phyloP scores from a whole-genome alignment of 306 rosid species.

The Adenanthera pavonina region DNA sequence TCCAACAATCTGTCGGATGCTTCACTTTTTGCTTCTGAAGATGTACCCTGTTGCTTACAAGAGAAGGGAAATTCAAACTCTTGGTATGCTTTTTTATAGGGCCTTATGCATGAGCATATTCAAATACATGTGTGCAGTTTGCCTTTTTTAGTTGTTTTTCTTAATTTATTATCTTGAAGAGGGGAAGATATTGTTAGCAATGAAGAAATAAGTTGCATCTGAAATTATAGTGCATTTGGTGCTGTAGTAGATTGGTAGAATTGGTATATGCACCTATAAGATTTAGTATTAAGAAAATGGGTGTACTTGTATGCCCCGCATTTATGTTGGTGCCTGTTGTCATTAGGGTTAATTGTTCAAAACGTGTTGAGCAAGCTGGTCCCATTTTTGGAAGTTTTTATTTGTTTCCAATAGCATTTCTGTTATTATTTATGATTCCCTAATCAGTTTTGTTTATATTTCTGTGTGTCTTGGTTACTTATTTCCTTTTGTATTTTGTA shows the following conservation, averaged over 20 bases:
- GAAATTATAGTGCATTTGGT: background rate
- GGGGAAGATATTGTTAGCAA: background rate
- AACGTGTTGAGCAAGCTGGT: background rate
- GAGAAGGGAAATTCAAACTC: constrained; percentile 62
- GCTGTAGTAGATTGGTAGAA: background rate
- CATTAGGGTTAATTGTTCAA: background rate
- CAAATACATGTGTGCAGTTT: constrained; percentile 13
- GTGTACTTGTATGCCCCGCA: background rate
- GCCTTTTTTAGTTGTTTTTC: background rate
- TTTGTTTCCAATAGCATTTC: no score
- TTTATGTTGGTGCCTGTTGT: background rate
- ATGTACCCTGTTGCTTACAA: constrained; percentile 66
- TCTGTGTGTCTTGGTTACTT: no score
- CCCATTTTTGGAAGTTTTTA: no score
- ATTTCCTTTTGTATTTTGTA: no score
- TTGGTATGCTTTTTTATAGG: constrained; percentile 51
- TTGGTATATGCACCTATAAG: background rate
- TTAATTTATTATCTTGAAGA: background rate
- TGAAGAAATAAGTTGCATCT: background rate
- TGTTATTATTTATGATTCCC: no score
- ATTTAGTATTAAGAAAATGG: background rate
- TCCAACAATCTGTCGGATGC: constrained; percentile 74
- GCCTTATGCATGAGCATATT: constrained; percentile 22
- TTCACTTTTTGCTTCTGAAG: constrained; percentile 78
- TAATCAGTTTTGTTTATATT: no score